Conservation (phyloP, 768 basidiomycete species). For the Boletellus sp. region DNA sequence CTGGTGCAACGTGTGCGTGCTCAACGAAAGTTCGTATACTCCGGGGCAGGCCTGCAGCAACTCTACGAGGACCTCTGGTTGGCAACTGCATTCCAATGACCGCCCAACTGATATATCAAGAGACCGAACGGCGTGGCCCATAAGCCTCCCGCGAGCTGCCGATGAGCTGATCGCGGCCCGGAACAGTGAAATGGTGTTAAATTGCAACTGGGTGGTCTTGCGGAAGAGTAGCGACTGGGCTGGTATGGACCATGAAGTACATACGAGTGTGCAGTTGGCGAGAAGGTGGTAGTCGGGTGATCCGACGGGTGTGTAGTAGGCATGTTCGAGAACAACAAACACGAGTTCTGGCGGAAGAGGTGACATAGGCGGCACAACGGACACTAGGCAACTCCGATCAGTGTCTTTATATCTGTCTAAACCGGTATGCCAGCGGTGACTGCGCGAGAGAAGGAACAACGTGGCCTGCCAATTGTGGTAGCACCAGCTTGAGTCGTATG, state of each 20-base stretch:
- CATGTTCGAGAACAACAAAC: conserved; percentile 21
- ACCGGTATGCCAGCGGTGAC: too few relatives aligned
- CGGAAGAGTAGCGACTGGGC: conserved; percentile 31
- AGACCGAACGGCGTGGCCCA: conserved; percentile 19
- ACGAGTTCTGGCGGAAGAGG: conserved; percentile 10
- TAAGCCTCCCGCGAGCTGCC: conserved; percentile 10
- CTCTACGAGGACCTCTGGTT: conserved; percentile 8
- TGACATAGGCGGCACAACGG: neutral
- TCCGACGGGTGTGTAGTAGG: conserved; percentile 20
- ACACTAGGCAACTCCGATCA: too few relatives aligned
- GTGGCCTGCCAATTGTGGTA: too few relatives aligned
- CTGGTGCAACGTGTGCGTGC: conserved; percentile 24
- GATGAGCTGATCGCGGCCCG: conserved; percentile 13
- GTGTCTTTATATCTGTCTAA: too few relatives aligned
- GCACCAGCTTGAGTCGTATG: too few relatives aligned
- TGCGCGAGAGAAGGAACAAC: too few relatives aligned
- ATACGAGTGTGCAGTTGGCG: conserved; percentile 24
- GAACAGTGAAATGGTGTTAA: conserved; percentile 8
- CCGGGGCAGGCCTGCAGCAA: conserved; percentile 28
- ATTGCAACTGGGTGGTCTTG: conserved; percentile 10
- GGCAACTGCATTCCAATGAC: conserved; percentile 1
- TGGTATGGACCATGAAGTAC: conserved; percentile 24
- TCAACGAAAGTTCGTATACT: conserved; percentile 35
- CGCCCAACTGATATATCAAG: conserved; percentile 21
- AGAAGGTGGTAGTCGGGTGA: conserved; percentile 17